Conservation (phyloP, 768 basidiomycete species). For the Mycena belliarum region DNA sequence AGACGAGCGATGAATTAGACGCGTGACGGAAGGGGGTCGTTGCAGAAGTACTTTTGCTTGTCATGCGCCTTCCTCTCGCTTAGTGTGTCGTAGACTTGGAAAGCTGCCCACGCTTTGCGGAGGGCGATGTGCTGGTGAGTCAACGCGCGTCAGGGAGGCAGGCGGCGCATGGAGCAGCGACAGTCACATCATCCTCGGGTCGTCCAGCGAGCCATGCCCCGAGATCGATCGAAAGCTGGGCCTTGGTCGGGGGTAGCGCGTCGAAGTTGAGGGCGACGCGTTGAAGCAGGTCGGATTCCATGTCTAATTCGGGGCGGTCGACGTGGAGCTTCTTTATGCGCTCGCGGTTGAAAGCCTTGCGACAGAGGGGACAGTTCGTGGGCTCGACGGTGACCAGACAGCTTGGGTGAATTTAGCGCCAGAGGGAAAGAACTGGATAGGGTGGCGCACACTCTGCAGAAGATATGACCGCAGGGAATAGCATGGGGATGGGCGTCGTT, state of each 20-base stretch:
- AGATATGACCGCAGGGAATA: slow-evolving; percentile 77
- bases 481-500: slow-evolving; percentile 59
- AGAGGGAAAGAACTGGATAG: background rate
- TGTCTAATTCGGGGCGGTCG: slow-evolving; percentile 44
- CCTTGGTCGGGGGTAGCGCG: slow-evolving; percentile 35
- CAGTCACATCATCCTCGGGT: slow-evolving; percentile 37
- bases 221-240: slow-evolving; percentile 46
- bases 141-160: slow-evolving; percentile 10
- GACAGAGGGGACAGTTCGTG: slow-evolving; percentile 64
- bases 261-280: slow-evolving; percentile 42
- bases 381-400: slow-evolving; percentile 56
- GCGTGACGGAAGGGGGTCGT: background rate
- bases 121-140: slow-evolving; percentile 26
- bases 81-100: slow-evolving; percentile 10
- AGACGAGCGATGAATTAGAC: background rate
- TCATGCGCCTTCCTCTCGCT: slow-evolving; percentile 7
- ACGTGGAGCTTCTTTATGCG: slow-evolving; percentile 70
- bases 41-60: background rate
- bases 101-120: slow-evolving; percentile 30
- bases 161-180: slow-evolving; percentile 10
- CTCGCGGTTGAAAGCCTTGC: slow-evolving; percentile 57
- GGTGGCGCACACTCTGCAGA: slow-evolving; percentile 62
- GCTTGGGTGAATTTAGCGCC: slow-evolving; percentile 31
- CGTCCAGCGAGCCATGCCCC: slow-evolving; percentile 51
- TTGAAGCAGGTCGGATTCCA: slow-evolving; percentile 39